Conservation (phyloP, 345 rosid genomes). For the Populus alba region DNA sequence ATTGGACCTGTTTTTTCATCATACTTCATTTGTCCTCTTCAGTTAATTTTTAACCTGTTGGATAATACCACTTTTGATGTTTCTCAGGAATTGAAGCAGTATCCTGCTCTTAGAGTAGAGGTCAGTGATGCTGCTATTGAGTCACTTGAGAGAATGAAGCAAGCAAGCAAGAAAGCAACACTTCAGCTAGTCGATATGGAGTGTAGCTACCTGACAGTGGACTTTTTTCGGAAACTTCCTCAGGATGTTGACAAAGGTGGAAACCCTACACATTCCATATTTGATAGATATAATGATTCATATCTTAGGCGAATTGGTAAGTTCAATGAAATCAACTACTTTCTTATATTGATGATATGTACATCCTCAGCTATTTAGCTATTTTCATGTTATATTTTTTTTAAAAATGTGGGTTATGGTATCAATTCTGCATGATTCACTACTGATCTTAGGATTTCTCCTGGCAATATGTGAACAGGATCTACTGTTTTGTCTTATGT, state of each 20-base stretch:
- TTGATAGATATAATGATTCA: conserved; percentile 85
- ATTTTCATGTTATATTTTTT: too few species aligned
- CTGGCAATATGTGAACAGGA: conserved; percentile 43
- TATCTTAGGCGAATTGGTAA: conserved; percentile 94
- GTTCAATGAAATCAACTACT: conserved; percentile 2
- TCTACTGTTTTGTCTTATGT: conserved; percentile 86
- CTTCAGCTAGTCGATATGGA: conserved; percentile 97
- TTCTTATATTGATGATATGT: not conserved
- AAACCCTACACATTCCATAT: conserved; percentile 90
- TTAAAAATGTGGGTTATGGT: not conserved
- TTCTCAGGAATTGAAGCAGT: conserved; percentile 90
- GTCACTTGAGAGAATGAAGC: conserved; percentile 90
- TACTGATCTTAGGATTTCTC: not conserved
- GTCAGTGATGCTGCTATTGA: conserved; percentile 87
- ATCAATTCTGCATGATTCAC: not conserved
- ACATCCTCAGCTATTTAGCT: too few species aligned
- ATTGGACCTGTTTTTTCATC: not conserved
- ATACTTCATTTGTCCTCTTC: not conserved
- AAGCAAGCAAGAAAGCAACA: conserved; percentile 83
- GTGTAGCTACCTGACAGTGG: conserved; percentile 85
- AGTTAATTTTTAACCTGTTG: not conserved
- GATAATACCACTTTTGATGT: conserved; percentile 12
- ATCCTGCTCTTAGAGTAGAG: conserved; percentile 91
- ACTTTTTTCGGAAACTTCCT: conserved; percentile 96
- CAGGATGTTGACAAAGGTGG: conserved; percentile 98